Evolutionary conservation across 768 basidiomycete species (phyloP).

Genomic region (Lactarius deliciosus): DNA sequence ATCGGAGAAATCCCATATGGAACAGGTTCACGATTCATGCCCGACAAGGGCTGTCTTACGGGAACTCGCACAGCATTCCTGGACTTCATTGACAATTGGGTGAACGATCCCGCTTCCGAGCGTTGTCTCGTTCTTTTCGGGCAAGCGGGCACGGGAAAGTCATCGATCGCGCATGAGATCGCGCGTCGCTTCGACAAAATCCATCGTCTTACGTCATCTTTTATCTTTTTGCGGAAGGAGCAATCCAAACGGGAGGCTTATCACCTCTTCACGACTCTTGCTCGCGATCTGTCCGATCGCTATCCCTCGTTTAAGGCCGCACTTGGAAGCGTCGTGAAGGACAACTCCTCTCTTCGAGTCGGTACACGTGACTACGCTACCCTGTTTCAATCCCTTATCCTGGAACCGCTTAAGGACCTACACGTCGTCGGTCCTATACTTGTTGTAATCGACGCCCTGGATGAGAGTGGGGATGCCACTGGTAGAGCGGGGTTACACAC

Average conservation of each 20-base stretch:
- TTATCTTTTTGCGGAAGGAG: constrained; percentile 2
- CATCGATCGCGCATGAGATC: not conserved
- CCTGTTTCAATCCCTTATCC: not conserved
- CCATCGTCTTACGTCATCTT: not conserved
- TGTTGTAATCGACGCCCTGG: constrained; percentile 1
- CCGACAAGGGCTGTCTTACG: not conserved
- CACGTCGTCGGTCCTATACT: not conserved
- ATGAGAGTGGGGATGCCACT: not conserved
- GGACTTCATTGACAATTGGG: not conserved
- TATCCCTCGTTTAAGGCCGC: not conserved
- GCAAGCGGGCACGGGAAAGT: not conserved
- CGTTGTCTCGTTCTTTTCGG: constrained; percentile 4
- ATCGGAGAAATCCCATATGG: not conserved
- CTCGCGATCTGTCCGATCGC: not conserved
- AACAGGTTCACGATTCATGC: not conserved
- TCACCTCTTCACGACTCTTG: constrained; percentile 3
- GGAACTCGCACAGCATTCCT: not conserved
- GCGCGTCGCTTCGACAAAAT: not conserved
- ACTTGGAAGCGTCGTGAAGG: not conserved
- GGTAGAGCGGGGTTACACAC: not conserved
- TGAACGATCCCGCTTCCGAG: not conserved
- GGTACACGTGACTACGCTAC: not conserved
- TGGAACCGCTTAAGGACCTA: not conserved
- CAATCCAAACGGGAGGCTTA: not conserved
- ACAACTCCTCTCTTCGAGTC: not conserved